Base-by-base conservation (phyloP, 163 green algal genomes). In the Chlamydomonas reinhardtii region DNA sequence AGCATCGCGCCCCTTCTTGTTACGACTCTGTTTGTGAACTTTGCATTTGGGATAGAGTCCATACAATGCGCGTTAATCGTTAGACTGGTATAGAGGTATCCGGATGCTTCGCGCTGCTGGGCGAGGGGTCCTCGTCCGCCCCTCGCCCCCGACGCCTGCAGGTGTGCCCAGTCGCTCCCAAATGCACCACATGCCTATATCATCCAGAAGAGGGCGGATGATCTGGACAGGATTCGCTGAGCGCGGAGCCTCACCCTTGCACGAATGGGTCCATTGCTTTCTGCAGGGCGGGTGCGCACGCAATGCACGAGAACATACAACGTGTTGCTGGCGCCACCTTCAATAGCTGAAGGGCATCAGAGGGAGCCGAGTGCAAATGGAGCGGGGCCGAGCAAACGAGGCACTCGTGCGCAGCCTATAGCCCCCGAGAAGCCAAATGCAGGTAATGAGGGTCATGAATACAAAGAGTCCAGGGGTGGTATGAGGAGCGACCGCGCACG, bases 51-150 rank as follows among this genome's bases (percentile, higher is more conserved):
- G 25, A 76, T 76, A 43, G 37, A 27, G n/a, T 11, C 39, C 56
- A 32, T 43, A 76, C 71, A 34, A 62, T 22, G 29, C 56, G 35
- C 22, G 0, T 19, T 37, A 73, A 24, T 73, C 17, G 65, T 73
- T 25, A 73, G 27, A 35, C 16, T 37, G 69, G 39, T 2, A 20
- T 56, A 56, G 48, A 56, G 48, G 48, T 19, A 9, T 56, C 31
- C 62, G 35, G 73, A 83, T 83, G 62, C 37, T 83, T 27, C 62
- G 65, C 69, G 62, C 62, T 64, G 39, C 37, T 34, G 62, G 76
- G 37, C 62, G 37, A 24, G 56, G 37, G 76, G 61, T n/a, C 24
- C 61, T 68, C 24, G 24, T n/a, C 25, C 61, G 61, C 61, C 61
- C 61, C 61, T 29, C 61, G 25, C 61, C 25, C 24, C 61, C 61